Evolutionary conservation across 2,329 filamentous ascomycete genomes (phyloP).

Genomic region (Colletotrichum sp.): DNA sequence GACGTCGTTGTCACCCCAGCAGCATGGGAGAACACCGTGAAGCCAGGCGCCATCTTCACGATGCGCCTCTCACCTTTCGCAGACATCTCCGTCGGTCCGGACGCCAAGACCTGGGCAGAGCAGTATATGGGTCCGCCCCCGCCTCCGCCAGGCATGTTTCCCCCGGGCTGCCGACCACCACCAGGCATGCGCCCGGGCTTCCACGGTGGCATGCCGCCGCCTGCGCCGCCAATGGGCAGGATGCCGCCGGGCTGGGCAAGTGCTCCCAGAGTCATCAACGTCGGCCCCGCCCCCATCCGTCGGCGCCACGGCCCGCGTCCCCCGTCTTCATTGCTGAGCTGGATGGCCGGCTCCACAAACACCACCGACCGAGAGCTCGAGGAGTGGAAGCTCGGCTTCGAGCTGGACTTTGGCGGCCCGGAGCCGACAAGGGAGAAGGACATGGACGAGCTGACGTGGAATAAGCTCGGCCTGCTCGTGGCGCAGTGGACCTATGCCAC

Average conservation of each 20-base stretch:
- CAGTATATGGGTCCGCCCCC: not conserved
- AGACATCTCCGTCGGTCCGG: not conserved
- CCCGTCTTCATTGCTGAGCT: not conserved
- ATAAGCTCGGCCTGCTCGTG: not conserved
- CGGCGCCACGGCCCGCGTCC: not conserved
- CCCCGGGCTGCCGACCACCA: not conserved
- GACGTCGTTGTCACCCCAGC: not conserved
- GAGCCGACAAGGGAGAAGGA: not conserved
- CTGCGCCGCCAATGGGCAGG: too few relatives aligned
- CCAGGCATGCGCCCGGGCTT: too few relatives aligned
- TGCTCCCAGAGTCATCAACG: not conserved
- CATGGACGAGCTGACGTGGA: not conserved
- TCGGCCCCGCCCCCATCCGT: not conserved
- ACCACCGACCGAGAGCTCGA: not conserved
- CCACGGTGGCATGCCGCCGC: too few relatives aligned
- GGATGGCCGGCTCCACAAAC: not conserved
- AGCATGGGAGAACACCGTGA: conserved; percentile 8
- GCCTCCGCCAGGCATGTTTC: not conserved
- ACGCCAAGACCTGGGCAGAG: not conserved
- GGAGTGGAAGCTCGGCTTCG: not conserved
- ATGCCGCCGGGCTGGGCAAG: too few relatives aligned
- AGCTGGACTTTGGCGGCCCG: conserved; percentile 2
- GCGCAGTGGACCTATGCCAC: conserved; percentile 10
- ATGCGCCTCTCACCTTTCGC: conserved; percentile 14
- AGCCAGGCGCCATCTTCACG: not conserved